Percentiles rank a stretch among this genome's conserved stretches.
Evolutionary conservation across 2,329 filamentous ascomycete genomes (phyloP).

Genomic region (Curvularia hawaiiensis): DNA sequence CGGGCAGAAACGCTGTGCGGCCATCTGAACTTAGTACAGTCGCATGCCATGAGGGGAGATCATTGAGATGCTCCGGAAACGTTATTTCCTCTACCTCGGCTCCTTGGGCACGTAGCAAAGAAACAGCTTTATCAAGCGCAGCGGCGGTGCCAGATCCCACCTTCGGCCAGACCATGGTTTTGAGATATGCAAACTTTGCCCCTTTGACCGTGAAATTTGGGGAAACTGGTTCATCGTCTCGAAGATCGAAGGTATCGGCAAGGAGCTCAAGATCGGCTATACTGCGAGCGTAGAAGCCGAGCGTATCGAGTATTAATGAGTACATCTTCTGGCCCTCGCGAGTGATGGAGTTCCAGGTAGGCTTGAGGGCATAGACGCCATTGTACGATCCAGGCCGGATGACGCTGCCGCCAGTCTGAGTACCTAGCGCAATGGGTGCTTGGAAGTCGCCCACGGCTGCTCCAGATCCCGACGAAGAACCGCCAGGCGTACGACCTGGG

Average conservation of each 20-base stretch:
- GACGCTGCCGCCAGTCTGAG: conserved; percentile 69
- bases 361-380: conserved; percentile 68
- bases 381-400: conserved; percentile 70
- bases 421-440: conserved; percentile 64
- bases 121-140: conserved; percentile 44
- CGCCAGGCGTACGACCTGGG: conserved; percentile 62
- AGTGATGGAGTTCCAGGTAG: conserved; percentile 68
- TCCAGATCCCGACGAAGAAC: conserved; percentile 70
- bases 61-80: conserved; percentile 48
- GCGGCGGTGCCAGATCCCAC: conserved; percentile 44
- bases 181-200: conserved; percentile 59
- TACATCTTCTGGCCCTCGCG: conserved; percentile 66
- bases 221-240: conserved; percentile 53
- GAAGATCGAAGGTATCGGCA: conserved; percentile 58
- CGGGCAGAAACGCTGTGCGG: conserved; percentile 58
- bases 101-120: conserved; percentile 51
- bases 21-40: conserved; percentile 60
- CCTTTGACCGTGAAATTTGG: conserved; percentile 50
- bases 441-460: conserved; percentile 71
- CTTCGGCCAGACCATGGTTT: conserved; percentile 57
- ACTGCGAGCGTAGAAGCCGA: conserved; percentile 64
- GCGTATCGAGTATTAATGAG: conserved; percentile 64
- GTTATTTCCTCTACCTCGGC: conserved; percentile 62
- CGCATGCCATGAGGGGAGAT: conserved; percentile 58
- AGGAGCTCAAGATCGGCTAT: conserved; percentile 64